Evolutionary conservation across 352 stramenopile genomes (phyloP).

Genomic region (Globisporangium splendens): DNA sequence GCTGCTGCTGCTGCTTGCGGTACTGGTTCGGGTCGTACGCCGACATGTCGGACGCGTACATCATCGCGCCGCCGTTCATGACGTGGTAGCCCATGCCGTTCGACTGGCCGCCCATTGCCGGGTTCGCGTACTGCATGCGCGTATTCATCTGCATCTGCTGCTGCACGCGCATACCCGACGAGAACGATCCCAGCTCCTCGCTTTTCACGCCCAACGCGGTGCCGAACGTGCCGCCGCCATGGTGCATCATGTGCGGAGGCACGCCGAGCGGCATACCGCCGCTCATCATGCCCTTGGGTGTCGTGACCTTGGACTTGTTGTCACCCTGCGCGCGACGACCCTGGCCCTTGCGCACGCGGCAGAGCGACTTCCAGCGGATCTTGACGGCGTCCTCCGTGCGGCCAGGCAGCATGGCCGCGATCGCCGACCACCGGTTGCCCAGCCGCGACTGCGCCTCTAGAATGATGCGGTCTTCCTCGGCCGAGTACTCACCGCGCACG

Average conservation of each 20-base stretch:
- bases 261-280: slow-evolving; percentile 19
- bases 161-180: slow-evolving; percentile 29
- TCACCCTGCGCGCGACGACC: slow-evolving; percentile 29
- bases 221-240: slow-evolving; percentile 26
- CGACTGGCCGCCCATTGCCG: slow-evolving; percentile 24
- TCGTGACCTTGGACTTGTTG: slow-evolving; percentile 38
- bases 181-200: slow-evolving; percentile 57
- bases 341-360: slow-evolving; percentile 69
- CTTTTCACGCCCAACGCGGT: slow-evolving; percentile 53
- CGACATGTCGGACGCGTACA: slow-evolving; percentile 45
- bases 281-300: slow-evolving; percentile 17
- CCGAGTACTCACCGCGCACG: slow-evolving; percentile 65
- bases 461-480: slow-evolving; percentile 88
- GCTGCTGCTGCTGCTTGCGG: slow-evolving; percentile 35
- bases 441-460: slow-evolving; percentile 76
- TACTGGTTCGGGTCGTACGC: slow-evolving; percentile 56
- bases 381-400: slow-evolving; percentile 90
- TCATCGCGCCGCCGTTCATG: slow-evolving; percentile 23
- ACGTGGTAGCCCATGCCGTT: slow-evolving; percentile 16
- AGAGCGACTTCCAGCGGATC: slow-evolving; percentile 90
- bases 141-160: slow-evolving; percentile 37
- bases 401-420: slow-evolving; percentile 85
- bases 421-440: slow-evolving; percentile 89
- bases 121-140: slow-evolving; percentile 13
- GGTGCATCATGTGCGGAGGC: slow-evolving; percentile 19